phyloP scores from a whole-genome alignment of 2,329 filamentous ascomycete genomes.

The Stagonosporopsis chrysanthemi region DNA sequence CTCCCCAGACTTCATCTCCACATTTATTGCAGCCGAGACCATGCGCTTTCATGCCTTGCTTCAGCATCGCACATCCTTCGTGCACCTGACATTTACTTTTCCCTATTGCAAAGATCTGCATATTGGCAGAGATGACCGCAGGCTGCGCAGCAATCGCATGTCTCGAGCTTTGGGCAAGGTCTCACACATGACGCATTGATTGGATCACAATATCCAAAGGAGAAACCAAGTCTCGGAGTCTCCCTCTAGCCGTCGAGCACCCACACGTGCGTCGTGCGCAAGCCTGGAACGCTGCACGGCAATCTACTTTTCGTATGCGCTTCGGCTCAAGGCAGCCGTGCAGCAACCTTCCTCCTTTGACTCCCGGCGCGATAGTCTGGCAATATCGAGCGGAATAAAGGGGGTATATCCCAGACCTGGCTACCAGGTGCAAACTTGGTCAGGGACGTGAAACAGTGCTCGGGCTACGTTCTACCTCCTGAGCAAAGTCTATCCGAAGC shows the following conservation, averaged over 20 bases:
- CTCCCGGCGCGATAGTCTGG: background rate
- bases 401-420: background rate
- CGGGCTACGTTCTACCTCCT: background rate
- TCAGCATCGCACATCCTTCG: background rate
- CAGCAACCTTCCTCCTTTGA: too few species aligned
- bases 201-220: conserved; percentile 15
- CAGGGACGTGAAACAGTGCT: background rate
- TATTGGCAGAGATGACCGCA: background rate
- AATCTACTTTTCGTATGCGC: conserved; percentile 3
- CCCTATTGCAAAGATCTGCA: background rate
- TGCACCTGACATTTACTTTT: background rate
- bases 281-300: conserved; percentile 6
- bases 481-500: background rate
- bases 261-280: background rate
- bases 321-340: background rate
- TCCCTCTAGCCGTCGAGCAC: background rate
- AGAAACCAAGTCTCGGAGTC: conserved; percentile 4
- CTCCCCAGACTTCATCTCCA: conserved; percentile 25
- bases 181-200: conserved; percentile 21
- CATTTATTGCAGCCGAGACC: conserved; percentile 6
- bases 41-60: conserved; percentile 16
- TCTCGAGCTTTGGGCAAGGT: conserved; percentile 16
- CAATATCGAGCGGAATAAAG: background rate
- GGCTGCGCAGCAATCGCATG: background rate
- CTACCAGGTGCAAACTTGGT: background rate